Evolutionary conservation across 2,329 filamentous ascomycete species (phyloP), one percentile per base, ranked within the genome.

Genomic region (Cadophora malorum): DNA sequence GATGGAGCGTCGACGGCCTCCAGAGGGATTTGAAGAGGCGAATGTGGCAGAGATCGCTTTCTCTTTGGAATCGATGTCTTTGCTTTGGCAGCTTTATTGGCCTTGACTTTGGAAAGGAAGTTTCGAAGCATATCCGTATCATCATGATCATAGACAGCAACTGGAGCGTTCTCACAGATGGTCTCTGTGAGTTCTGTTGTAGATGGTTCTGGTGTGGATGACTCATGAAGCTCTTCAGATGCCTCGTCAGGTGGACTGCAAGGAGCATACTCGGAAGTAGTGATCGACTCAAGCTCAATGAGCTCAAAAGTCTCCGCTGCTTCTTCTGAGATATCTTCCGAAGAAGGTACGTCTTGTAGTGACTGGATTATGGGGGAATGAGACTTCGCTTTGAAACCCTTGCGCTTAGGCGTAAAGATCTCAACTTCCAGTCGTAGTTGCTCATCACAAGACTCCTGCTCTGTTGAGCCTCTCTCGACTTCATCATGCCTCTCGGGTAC

Each of bases 111-210:
- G 35, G 73, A 77, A 38, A 80, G 74, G 58, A 80, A 80, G 49
- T 77, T 75, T n/a, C 74, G 75, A 21, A 80, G 75, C 70, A 80
- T 74, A 61, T 76, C 75, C 14, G 78, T 79, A 66, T 80, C 78
- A 64, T 79, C 77, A 50, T 73, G 64, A 38, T 76, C 69, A 38
- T 71, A 74, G 31, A 62, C 67, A 19, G 61, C 35, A 4, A 35
- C 33, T 21, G 45, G 50, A 59, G 64, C 50, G 58, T 72, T 72
- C 28, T 70, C 56, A 5, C 69, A 67, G 25, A 66, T 68, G 21
- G 64, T 64, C 10, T 71, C 66, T 4, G 61, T 62, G 38, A 71
- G 56, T 38, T 69, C 64, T 10, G 65, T 63, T 4, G 64, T 70
- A 16, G 66, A 65, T 8, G 67, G 65, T 50, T 72, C 47, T 47